Evolutionary conservation across 352 stramenopile genomes (phyloP), one percentile per base, ranked within the genome.

Genomic region (Globisporangium acanthophoron): DNA sequence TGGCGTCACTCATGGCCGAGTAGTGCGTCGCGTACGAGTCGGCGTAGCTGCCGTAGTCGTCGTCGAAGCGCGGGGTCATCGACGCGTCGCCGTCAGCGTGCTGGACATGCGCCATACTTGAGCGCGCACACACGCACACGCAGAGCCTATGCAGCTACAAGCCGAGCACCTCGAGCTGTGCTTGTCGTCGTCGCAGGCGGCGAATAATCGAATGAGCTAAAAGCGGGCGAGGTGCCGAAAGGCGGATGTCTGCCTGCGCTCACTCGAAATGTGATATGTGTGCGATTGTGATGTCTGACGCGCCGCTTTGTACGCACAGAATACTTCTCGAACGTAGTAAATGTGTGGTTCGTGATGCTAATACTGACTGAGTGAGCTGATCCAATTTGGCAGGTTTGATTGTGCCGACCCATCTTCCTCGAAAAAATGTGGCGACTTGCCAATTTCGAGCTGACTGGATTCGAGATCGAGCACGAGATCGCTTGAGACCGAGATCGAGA

Each of bases 61-160:
- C 49, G 44, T 53, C 59, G 54, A 52, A 57, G 58, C 44, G 58
- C 33, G 52, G 52, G 39, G 50, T 63, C 57, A 58, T 58, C 9
- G 56, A 27, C 9, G 8, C 56, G 45, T 15, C 46, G 20, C 11
- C 46, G 20, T 49, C 45, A 11, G 41, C 35, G 3, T 49, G 13
- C 27, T 52, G 41, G 41, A 6, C 5, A 5, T 47, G 41, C 41
- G 41, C 41, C 41, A 47, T 47, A 3, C 41, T 21, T 47, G 16
- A 1, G 7, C 20, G 16, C 20, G 24, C 16, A 24, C 41, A 16
- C 41, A 46, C 40, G 40, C 40, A 46, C 40, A 46, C 40, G 40
- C 40, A 46, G 33, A 37, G 33, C 5, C 33, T 27, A 3, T 27
- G 24, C 24, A 27, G 24, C 24, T 27, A 27, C 24, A 27, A 27